These are phyloP conservation scores for Fusarium pilosicola DNA, from an alignment of 2,329 filamentous ascomycete genomes.

Conservation along the genomic window DNA sequence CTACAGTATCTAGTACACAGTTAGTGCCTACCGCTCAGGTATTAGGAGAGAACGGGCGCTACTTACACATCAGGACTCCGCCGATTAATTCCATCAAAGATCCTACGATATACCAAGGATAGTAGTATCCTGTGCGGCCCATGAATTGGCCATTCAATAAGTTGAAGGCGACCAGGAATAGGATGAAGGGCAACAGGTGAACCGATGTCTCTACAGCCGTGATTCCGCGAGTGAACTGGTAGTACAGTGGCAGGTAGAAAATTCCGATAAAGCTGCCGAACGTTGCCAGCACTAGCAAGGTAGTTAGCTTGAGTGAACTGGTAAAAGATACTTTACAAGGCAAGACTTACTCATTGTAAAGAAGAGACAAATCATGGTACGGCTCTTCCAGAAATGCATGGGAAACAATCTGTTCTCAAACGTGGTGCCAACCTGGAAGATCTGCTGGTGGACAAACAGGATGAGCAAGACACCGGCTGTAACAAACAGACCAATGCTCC, in stretches of 20 bases:
- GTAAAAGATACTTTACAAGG: no score
- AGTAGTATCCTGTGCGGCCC: constrained; percentile 10
- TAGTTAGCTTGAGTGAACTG: background rate
- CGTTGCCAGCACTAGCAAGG: background rate
- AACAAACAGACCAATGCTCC: constrained; percentile 57
- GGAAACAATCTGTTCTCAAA: constrained; percentile 56
- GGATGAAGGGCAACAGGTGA: constrained; percentile 4
- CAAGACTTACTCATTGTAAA: constrained; percentile 44
- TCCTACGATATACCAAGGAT: constrained; percentile 10
- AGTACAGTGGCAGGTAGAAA: constrained; percentile 18
- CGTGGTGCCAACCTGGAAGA: constrained; percentile 5
- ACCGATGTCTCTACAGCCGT: constrained; percentile 9
- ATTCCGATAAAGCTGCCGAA: constrained; percentile 17
- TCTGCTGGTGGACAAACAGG: constrained; percentile 59
- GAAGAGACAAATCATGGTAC: constrained; percentile 55
- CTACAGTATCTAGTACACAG: background rate
- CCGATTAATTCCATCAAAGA: background rate
- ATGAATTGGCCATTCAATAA: constrained; percentile 9
- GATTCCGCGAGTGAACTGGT: constrained; percentile 3
- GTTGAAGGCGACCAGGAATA: constrained; percentile 16
- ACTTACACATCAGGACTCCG: constrained; percentile 9
- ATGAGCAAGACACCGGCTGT: constrained; percentile 51
- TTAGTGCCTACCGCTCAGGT: background rate
- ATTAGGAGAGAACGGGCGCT: rapidly evolving
- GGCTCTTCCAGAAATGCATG: constrained; percentile 53